Base-by-base conservation (phyloP, 148 eudicot species). In the Silene latifolia region DNA sequence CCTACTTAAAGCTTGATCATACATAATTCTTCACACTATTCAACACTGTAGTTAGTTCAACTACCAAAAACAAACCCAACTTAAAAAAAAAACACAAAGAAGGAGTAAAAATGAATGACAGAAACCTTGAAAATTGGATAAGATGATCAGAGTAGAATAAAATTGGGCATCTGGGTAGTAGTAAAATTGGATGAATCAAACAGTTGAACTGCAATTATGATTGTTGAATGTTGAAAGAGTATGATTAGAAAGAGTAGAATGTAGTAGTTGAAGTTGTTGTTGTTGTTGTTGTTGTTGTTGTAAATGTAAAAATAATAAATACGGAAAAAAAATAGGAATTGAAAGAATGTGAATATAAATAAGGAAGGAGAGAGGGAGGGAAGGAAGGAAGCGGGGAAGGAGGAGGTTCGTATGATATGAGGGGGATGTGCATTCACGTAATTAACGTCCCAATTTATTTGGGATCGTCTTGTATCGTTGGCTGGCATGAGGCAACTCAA, bases 11-110 rank as follows among this genome's bases (percentile, higher is more conserved):
- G 3, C 3, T 32, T 4, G 35, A 32, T 32, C 35, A 32, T 32
- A 32, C 29, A 27, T 21, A 14, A 18, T n/a, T n/a, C 8, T 42
- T 67, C 18, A 24, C 47, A 75, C 65, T 71, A 21, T 21, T 42
- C 58, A 7, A 24, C 47, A 75, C 59, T 71, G 46, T 21, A 67
- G 67, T 72, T 80, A 80, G 83, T 73, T 80, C 80, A 80, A 76
- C 83, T 73, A 76, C 9, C 23, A 24, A 21, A 61, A 21, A 61
- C 12, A 66, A 76, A 39, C 67, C 73, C 44, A 68, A 61, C 42
- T 24, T 11, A 3, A 17, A 65, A 23, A 18, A 21, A 32, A 27
- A 27, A 27, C 1, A n/a, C 54, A 56, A 29, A 8, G 25, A 58
- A 11, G 24, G 11, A 57, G 5, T 47, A 20, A 11, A 24, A 76